These are phyloP conservation scores for Kwoniella botswanensis DNA, from an alignment of 768 basidiomycete genomes.

Conservation along the genomic window DNA sequence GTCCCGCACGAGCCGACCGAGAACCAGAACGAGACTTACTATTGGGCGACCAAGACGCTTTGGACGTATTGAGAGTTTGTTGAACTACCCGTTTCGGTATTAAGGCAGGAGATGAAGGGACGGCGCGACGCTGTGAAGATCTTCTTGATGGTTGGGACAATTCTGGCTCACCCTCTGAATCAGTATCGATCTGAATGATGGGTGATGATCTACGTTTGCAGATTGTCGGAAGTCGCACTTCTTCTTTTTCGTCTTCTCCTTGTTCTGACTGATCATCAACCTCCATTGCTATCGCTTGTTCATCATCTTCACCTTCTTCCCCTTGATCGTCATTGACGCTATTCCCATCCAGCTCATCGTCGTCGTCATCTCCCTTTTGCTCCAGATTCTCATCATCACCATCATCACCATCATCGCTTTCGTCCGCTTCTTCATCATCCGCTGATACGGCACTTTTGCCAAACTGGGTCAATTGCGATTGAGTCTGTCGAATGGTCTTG, in stretches of 20 bases:
- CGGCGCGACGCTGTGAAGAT: conserved; percentile 8
- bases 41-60: conserved; percentile 62
- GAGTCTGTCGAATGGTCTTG: conserved; percentile 14
- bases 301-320: conserved; percentile 6
- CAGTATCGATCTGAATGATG: conserved; percentile 23
- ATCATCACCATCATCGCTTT: background rate
- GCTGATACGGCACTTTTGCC: background rate
- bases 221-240: background rate
- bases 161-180: conserved; percentile 20
- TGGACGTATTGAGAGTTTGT: conserved; percentile 64
- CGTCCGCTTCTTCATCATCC: background rate
- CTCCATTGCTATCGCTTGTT: background rate
- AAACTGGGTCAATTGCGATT: conserved; percentile 15
- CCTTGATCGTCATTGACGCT: background rate
- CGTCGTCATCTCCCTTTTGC: conserved; percentile 3
- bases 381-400: background rate
- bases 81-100: conserved; percentile 53
- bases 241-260: conserved; percentile 13
- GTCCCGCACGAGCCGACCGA: conserved; percentile 17
- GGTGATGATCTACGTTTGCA: background rate
- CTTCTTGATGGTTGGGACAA: conserved; percentile 12
- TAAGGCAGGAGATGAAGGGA: conserved; percentile 1
- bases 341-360: background rate
- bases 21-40: background rate
- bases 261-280: conserved; percentile 9